phyloP scores from a whole-genome alignment of 2,329 filamentous ascomycete genomes.

The Coniochaeta prunicola region DNA sequence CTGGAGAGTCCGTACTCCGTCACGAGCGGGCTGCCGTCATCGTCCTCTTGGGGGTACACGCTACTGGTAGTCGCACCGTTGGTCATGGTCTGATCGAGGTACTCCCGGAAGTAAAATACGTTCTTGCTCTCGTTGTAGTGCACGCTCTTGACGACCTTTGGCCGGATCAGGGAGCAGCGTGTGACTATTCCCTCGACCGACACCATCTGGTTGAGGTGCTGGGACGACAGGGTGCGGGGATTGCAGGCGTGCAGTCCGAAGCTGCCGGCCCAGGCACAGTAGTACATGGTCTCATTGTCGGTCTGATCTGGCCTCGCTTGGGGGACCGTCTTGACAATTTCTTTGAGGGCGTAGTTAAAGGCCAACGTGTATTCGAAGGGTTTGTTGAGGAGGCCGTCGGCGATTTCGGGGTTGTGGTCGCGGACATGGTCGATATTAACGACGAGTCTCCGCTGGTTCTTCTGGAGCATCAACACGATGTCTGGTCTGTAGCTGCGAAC shows the following conservation, averaged over 20 bases:
- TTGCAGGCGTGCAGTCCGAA: constrained; percentile 95
- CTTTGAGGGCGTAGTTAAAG: constrained; percentile 85
- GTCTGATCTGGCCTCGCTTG: constrained; percentile 70
- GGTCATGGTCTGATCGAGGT: constrained; percentile 96
- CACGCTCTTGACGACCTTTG: constrained; percentile 97
- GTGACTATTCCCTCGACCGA: constrained; percentile 97
- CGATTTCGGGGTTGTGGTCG: constrained; percentile 76
- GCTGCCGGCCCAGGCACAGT: constrained; percentile 94
- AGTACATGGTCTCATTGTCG: constrained; percentile 76
- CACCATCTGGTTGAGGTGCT: constrained; percentile 92
- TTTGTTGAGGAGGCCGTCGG: constrained; percentile 67
- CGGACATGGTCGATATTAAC: constrained; percentile 88
- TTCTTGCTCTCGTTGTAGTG: constrained; percentile 88
- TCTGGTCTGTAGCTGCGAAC: constrained; percentile 77
- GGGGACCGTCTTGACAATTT: constrained; percentile 74
- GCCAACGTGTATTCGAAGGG: constrained; percentile 86
- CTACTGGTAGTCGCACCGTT: constrained; percentile 82
- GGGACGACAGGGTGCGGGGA: constrained; percentile 81
- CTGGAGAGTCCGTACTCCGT: constrained; percentile 96
- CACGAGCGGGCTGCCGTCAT: constrained; percentile 81
- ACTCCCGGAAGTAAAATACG: constrained; percentile 83
- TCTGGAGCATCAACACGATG: constrained; percentile 71
- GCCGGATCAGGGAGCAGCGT: constrained; percentile 87
- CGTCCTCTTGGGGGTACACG: constrained; percentile 90
- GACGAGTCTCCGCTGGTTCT: constrained; percentile 54